Evolutionary conservation across 352 stramenopile species (phyloP).

Genomic region (Pythium aquatile): DNA sequence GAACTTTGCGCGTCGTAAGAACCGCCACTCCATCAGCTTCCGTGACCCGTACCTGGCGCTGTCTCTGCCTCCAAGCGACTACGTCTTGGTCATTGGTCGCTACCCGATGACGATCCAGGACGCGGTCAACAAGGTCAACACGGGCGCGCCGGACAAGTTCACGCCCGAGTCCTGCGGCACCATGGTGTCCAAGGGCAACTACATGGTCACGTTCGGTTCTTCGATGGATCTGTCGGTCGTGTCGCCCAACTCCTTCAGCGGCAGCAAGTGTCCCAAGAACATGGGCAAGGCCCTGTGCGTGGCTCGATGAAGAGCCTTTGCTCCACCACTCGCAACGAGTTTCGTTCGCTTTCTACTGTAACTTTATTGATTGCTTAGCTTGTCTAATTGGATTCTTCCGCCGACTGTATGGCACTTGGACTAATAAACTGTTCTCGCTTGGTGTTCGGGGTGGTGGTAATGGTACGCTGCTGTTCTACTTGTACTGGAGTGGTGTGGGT

Average conservation of each 20-base stretch:
- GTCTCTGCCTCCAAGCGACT: slow-evolving; percentile 42
- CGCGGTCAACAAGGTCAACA: slow-evolving; percentile 39
- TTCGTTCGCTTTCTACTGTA: not conserved
- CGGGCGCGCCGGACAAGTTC: slow-evolving; percentile 30
- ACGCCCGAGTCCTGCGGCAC: slow-evolving; percentile 57
- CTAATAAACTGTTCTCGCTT: not conserved
- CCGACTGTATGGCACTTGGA: slow-evolving; percentile 4
- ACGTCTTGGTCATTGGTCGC: slow-evolving; percentile 60
- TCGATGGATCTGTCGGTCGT: slow-evolving; percentile 32
- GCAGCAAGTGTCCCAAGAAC: slow-evolving; percentile 34
- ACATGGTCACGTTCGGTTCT: slow-evolving; percentile 52
- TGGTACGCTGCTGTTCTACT: slow-evolving; percentile 11
- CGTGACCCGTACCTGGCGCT: slow-evolving; percentile 73
- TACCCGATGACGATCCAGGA: slow-evolving; percentile 65
- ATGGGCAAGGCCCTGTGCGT: slow-evolving; percentile 19
- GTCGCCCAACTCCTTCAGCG: slow-evolving; percentile 44
- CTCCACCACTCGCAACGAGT: too few species aligned
- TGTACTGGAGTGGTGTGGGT: not conserved
- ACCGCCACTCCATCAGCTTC: slow-evolving; percentile 64
- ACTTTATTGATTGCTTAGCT: not conserved
- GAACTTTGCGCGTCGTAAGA: slow-evolving; percentile 44
- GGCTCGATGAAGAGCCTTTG: slow-evolving; percentile 1
- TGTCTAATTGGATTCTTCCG: slow-evolving; percentile 1
- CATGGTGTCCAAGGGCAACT: slow-evolving; percentile 40
- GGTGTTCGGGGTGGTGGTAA: slow-evolving; percentile 2